Base-by-base conservation (phyloP, 2,329 filamentous ascomycete species). In the Cadophora sp. region DNA sequence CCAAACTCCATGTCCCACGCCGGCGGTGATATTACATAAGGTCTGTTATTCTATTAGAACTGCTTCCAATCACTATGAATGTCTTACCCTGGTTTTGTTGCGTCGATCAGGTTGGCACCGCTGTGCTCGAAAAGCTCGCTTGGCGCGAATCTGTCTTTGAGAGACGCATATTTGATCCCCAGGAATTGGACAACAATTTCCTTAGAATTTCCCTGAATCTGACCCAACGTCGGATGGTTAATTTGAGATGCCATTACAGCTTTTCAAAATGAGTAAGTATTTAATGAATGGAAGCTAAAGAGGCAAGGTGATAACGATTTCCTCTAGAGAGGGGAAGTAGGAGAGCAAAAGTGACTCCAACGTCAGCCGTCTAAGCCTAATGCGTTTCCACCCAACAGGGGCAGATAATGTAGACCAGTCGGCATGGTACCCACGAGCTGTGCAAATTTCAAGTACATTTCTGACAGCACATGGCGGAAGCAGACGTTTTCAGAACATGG, bases 1-100 rank as follows among this genome's bases (percentile, higher is more conserved):
- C 75, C 72, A n/a, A 83, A 80, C 66, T 87, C 85, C 2, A 77
- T 71, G 46, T 85, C 79, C 56, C 81, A 79, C 9, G 81, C 83
- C 19, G 77, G 75, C 0, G 79, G 75, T 6, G 58, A 26, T n/a
- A 65, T 40, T 6, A 62, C 67, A 60, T 53, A 63, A 4, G 67
- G 67, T 26, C 64, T 66, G 16, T 7, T 2, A 46, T 22, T 29
- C 1, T 24, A 40, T 66, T 27, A 66, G 64, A 26, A 34, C 37
- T 4, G 27, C 40, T 9, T 34, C n/a, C 6, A 11, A 48, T 31
- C 22, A 31, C 24, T n/a, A 34, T 3, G n/a, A 14, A 1, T 16
- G 19, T 46, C 34, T 26, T 56, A 69, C 71, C 71, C 71, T 12
- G 62, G 48, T 34, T 65, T 66, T n/a, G 69, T 71, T 8, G 50